Evolutionary conservation across 257 asterid genomes (phyloP), one percentile per base, ranked within the genome.

Genomic region (Cordia subcordata): DNA sequence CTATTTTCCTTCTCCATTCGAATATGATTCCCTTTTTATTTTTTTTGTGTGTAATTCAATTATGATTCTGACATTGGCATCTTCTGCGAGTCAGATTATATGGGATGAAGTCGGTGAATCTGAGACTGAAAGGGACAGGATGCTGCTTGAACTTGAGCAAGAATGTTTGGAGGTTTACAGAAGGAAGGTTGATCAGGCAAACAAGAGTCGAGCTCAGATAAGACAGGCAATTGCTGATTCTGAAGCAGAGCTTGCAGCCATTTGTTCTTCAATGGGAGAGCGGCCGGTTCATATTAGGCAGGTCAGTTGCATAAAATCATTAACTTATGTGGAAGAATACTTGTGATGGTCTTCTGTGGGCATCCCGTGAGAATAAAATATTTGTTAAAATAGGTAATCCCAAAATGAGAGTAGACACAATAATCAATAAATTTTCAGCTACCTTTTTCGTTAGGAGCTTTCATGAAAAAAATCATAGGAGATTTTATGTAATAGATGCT

Each of bases 81-180:
- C 51, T 62, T 19, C 19, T 66, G 80, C 45, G 50, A 21, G 53
- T 68, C 72, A 93, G 99, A 86, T 89, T 68, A 89, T 93, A 76
- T 93, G 99, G 99, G 96, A 93, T 39, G 99, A 93, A 77, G 99
- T 93, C 57, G 99, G 99, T 51, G 97, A 93, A 79, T 60, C 95
- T 61, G 97, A 85, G 69, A 27, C 73, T 8, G 97, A 89, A 62
- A 86, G 79, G 71, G 97, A 93, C 76, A 81, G 73, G 53, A 85
- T 82, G 89, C 69, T 93, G 68, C 84, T 84, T 62, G 96, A 93
- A 73, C 85, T 93, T 32, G 99, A 93, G 69, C 82, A 77, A 61
- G 99, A 89, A 68, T 93, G 99, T 58, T 61, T 93, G 22, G 97
- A 93, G 73, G 97, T 93, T 35, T 93, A 89, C 74, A 83, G 96